phyloP scores from a whole-genome alignment of 2,329 filamentous ascomycete species.

The Thelonectria blattea region DNA sequence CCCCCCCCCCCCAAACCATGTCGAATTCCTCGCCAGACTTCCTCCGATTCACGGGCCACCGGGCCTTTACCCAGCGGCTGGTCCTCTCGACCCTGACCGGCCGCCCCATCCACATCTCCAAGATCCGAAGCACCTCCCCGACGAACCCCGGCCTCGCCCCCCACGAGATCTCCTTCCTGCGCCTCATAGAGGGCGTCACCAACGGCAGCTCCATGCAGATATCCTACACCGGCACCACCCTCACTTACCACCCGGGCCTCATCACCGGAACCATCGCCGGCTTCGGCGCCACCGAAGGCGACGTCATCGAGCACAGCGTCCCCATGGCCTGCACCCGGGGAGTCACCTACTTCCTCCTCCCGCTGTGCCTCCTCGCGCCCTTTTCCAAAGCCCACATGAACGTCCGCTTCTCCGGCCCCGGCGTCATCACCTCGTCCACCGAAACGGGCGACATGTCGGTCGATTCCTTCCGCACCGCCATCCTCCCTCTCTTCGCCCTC shows the following conservation, averaged over 20 bases:
- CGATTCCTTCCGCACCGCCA: conserved; percentile 90
- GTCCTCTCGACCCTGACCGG: conserved; percentile 92
- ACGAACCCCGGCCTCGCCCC: conserved; percentile 88
- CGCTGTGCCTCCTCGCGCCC: conserved; percentile 86
- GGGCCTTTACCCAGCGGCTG: conserved; percentile 81
- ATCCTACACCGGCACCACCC: conserved; percentile 91
- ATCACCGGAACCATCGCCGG: conserved; percentile 86
- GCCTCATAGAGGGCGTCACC: conserved; percentile 90
- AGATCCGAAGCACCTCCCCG: conserved; percentile 86
- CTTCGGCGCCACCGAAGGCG: conserved; percentile 70
- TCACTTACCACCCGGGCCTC: conserved; percentile 89
- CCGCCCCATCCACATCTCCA: conserved; percentile 86
- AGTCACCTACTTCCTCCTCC: conserved; percentile 89
- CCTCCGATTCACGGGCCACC: conserved; percentile 83
- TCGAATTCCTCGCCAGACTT: conserved; percentile 57
- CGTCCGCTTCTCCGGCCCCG: conserved; percentile 85
- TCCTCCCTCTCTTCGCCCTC: conserved; percentile 85
- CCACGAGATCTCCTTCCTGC: conserved; percentile 94
- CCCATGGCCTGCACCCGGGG: conserved; percentile 79
- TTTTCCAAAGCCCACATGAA: conserved; percentile 94
- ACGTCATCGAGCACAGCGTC: conserved; percentile 81
- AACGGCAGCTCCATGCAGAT: conserved; percentile 96
- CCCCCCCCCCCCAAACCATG: conserved; percentile 40
- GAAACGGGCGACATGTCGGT: conserved; percentile 85
- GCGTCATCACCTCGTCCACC: conserved; percentile 89